Evolutionary conservation across 2,329 filamentous ascomycete species (phyloP).

Genomic region (Metarhizium guizhouense): DNA sequence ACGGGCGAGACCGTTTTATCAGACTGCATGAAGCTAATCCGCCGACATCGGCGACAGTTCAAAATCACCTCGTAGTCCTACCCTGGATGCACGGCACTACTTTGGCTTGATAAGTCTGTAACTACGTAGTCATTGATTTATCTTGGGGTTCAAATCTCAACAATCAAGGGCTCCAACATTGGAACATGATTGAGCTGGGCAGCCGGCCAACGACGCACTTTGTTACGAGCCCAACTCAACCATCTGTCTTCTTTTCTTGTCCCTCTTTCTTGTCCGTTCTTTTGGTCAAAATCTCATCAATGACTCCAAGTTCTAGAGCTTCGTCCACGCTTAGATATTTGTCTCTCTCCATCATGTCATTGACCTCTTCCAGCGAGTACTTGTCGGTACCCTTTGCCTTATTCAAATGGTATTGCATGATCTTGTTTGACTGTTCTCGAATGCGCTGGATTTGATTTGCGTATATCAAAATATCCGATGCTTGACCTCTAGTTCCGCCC

Average conservation of each 20-base stretch:
- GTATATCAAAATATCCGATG: slow-evolving; percentile 86
- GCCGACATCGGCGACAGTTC: background rate
- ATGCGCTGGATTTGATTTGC: slow-evolving; percentile 92
- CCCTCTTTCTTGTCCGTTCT: slow-evolving; percentile 36
- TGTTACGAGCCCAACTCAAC: background rate
- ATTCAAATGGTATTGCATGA: slow-evolving; percentile 81
- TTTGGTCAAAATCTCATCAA: slow-evolving; percentile 77
- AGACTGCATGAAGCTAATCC: background rate
- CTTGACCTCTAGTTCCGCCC: slow-evolving; percentile 58
- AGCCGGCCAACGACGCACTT: background rate
- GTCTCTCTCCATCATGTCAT: slow-evolving; percentile 93
- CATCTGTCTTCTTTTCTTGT: slow-evolving; percentile 11
- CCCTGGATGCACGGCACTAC: background rate
- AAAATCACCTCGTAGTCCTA: background rate
- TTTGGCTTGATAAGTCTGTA: background rate
- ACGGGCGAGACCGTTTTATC: no score
- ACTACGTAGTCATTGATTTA: background rate
- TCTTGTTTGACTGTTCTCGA: slow-evolving; percentile 76
- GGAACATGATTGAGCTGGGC: background rate
- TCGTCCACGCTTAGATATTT: slow-evolving; percentile 88
- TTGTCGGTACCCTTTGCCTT: slow-evolving; percentile 65
- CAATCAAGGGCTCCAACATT: background rate
- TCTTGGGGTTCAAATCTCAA: background rate
- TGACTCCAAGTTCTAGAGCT: slow-evolving; percentile 80
- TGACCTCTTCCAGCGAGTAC: slow-evolving; percentile 73